phyloP scores from a whole-genome alignment of 208 protist species.

The Vickermania ingenoplastis region DNA sequence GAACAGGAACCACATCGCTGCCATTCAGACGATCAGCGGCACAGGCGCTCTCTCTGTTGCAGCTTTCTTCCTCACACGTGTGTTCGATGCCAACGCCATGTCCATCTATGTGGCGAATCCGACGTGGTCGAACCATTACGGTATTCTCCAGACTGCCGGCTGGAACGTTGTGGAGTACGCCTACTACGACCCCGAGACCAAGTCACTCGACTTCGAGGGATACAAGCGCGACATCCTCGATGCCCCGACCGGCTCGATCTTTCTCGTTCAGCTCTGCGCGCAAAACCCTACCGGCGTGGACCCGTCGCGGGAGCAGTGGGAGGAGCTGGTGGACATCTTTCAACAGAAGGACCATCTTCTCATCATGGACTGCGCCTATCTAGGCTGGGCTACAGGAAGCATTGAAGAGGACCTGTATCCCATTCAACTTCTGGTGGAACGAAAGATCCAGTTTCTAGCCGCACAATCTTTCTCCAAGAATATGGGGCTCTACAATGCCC shows the following conservation, averaged over 20 bases:
- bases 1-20: conserved; percentile 44
- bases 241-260: conserved; percentile 78
- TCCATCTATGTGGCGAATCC: conserved; percentile 74
- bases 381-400: conserved; percentile 95
- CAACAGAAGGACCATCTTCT: conserved; percentile 74
- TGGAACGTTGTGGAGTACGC: conserved; percentile 57
- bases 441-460: conserved; percentile 77
- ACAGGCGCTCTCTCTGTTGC: conserved; percentile 77
- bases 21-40: conserved; percentile 80
- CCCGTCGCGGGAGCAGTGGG: conserved; percentile 93
- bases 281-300: conserved; percentile 99
- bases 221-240: conserved; percentile 56
- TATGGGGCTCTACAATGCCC: conserved; percentile 96
- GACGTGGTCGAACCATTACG: conserved; percentile 83
- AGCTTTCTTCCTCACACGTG: conserved; percentile 39
- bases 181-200: conserved; percentile 67
- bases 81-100: conserved; percentile 18
- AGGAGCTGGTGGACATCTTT: conserved; percentile 80
- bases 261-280: conserved; percentile 97
- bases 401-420: conserved; percentile 88
- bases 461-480: conserved; percentile 98
- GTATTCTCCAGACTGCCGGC: conserved; percentile 43
- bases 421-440: conserved; percentile 53
- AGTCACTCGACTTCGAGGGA: conserved; percentile 77
- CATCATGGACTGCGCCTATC: conserved; percentile 96